phyloP scores from a whole-genome alignment of 768 basidiomycete genomes.

The Russula dissimulans region DNA sequence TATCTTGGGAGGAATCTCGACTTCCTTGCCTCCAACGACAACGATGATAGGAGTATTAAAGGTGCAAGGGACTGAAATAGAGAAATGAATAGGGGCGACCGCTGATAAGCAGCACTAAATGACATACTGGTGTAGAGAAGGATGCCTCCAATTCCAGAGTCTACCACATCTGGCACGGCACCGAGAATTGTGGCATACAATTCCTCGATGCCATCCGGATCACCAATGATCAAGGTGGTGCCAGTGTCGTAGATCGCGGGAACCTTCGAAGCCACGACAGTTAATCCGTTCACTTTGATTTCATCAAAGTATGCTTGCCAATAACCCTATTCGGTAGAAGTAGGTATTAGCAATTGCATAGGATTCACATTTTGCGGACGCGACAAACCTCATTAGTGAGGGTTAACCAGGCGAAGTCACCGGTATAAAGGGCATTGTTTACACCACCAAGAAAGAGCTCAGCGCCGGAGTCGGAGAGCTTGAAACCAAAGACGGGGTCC shows the following conservation, averaged over 20 bases:
- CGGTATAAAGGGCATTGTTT: background rate
- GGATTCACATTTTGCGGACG: background rate
- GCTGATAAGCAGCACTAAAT: background rate
- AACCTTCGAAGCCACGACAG: background rate
- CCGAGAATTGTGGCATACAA: conserved; percentile 3
- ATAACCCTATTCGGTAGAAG: conserved; percentile 1
- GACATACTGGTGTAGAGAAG: background rate
- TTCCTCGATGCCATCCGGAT: background rate
- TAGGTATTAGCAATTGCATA: background rate
- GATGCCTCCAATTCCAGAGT: background rate
- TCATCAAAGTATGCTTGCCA: conserved; percentile 19
- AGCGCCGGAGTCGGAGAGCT: conserved; percentile 30
- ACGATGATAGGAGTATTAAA: background rate
- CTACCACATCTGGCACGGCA: background rate
- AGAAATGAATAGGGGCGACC: background rate
- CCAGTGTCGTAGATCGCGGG: conserved; percentile 21
- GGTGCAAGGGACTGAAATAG: background rate
- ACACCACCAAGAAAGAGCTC: conserved; percentile 12
- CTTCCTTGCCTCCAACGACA: background rate
- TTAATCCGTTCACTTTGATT: conserved; percentile 1
- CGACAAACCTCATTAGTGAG: background rate
- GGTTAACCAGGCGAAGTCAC: conserved; percentile 3
- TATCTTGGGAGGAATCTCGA: background rate
- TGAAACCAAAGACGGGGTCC: conserved; percentile 38
- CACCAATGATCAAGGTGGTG: conserved; percentile 20